A percentile compares a stretch with the other conserved stretches of the same genome.
Evolutionary conservation across 1,139 yeast genomes (phyloP).

Genomic region (Blastobotrys persicus): DNA sequence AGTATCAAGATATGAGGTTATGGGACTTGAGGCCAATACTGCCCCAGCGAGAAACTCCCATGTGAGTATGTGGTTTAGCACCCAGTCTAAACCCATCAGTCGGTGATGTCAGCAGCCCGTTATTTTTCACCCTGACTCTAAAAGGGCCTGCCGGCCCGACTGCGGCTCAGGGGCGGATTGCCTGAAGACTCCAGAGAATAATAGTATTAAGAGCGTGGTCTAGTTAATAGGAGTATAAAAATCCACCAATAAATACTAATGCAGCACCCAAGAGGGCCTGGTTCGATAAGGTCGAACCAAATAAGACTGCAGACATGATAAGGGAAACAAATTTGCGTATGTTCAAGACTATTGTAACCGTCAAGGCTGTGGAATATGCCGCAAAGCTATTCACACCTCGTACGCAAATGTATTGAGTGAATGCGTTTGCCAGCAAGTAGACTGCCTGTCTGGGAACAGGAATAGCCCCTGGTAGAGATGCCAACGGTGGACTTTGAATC

Average conservation of each 20-base stretch:
- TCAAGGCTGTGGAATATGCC: slow-evolving; percentile 55
- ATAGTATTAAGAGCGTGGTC: too few relatives aligned
- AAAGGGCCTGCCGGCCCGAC: neutral
- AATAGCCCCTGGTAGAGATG: slow-evolving; percentile 2
- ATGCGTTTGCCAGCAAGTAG: slow-evolving; percentile 45
- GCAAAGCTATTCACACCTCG: slow-evolving; percentile 65
- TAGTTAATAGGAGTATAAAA: slow-evolving; percentile 40
- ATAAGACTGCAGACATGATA: slow-evolving; percentile 50
- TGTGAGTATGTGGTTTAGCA: slow-evolving; percentile 7
- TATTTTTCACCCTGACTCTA: slow-evolving; percentile 1
- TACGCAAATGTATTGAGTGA: slow-evolving; percentile 63
- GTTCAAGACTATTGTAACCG: slow-evolving; percentile 58
- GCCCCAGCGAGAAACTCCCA: slow-evolving; percentile 17
- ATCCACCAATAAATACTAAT: slow-evolving; percentile 55
- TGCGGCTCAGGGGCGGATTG: neutral
- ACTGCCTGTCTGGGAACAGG: slow-evolving; percentile 25
- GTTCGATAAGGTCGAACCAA: slow-evolving; percentile 44
- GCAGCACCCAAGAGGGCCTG: slow-evolving; percentile 47
- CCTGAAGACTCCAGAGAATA: neutral
- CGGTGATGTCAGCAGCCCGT: neutral
- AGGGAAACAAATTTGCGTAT: slow-evolving; percentile 62
- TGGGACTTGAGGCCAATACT: slow-evolving; percentile 50
- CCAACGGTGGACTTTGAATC: slow-evolving; percentile 12
- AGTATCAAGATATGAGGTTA: slow-evolving; percentile 84
- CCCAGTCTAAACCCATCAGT: slow-evolving; percentile 5